These are phyloP conservation scores for Vairimorpha apis DNA, from an alignment of 371 early-diverging fungal genomes.

Conservation along the genomic window DNA sequence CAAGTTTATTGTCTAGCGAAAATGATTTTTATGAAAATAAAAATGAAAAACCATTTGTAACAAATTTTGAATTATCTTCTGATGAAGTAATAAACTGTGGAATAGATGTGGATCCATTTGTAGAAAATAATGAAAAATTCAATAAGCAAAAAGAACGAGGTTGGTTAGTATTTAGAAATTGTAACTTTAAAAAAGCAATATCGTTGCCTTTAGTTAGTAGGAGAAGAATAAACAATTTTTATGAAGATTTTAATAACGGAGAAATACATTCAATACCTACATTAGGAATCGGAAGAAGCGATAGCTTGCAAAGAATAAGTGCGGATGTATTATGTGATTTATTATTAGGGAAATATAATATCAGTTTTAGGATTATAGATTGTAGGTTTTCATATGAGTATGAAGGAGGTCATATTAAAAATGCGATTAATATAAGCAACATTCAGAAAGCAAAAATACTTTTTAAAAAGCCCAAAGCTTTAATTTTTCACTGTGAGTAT, in stretches of 20 bases:
- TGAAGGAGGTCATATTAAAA: conserved; percentile 73
- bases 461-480: conserved; percentile 57
- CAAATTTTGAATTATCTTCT: neutral
- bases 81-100: conserved; percentile 1
- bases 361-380: conserved; percentile 68
- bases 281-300: conserved; percentile 55
- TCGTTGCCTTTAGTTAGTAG: neutral
- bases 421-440: conserved; percentile 68
- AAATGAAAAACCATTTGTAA: conserved; percentile 8
- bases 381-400: conserved; percentile 79
- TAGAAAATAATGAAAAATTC: neutral
- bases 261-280: conserved; percentile 50
- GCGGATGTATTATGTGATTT: conserved; percentile 39
- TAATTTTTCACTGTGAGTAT: conserved; percentile 84
- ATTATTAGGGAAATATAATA: conserved; percentile 27
- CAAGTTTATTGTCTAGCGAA: conserved; percentile 19
- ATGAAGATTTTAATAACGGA: conserved; percentile 31
- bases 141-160: conserved; percentile 11
- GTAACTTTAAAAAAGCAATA: neutral
- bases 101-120: neutral
- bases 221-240: conserved; percentile 23
- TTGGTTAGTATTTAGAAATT: neutral
- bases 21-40: conserved; percentile 1
- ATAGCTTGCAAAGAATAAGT: conserved; percentile 55
- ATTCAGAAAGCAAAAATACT: conserved; percentile 62